Evolutionary conservation across 352 stramenopile species (phyloP), one percentile per base, ranked within the genome.

Genomic region (Phytophthora crassamura): DNA sequence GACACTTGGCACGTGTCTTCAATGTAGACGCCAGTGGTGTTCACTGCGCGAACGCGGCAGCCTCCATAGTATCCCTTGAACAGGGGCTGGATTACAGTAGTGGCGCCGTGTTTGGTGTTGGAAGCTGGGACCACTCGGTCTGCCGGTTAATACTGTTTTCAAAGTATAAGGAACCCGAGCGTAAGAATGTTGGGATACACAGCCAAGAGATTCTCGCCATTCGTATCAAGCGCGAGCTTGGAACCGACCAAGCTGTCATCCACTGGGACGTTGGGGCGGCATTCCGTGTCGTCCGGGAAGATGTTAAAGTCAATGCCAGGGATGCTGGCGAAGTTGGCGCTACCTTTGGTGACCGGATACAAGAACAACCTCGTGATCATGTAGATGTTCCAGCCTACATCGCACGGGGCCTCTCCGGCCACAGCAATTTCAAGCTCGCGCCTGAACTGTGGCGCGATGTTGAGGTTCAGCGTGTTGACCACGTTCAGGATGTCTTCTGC

Each of bases 221-320:
- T 58, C 5, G 67, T 67, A 20, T 34, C 49, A 0, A 74, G 33
- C 15, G 46, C 60, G 20, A 74, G 61, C 28, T 71, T 71, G 11
- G 60, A 61, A 8, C 59, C 60, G 7, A 69, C 35, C 4, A 69
- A 18, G 39, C 4, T 46, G 25, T 60, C 59, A 45, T 62, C 56
- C 1, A 67, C 43, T 14, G 20, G 28, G 14, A 74, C 67, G 14
- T 59, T 35, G 6, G 54, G 52, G 11, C 67, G 67, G 50, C 67
- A 74, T 40, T 74, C 67, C 0, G 67, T 74, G 50, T 75, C 71
- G 55, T 75, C 67, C 4, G 61, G 67, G 28, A 75, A 75, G 3
- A 75, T 50, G 36, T 58, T 75, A 25, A 67, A 71, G 22, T 75
- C 67, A 16, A 69, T 69, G 8, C 61, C 67, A 14, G 67, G 61